These are phyloP conservation scores for Lagenaria siceraria DNA, from an alignment of 306 rosid species.

Conservation along the genomic window DNA sequence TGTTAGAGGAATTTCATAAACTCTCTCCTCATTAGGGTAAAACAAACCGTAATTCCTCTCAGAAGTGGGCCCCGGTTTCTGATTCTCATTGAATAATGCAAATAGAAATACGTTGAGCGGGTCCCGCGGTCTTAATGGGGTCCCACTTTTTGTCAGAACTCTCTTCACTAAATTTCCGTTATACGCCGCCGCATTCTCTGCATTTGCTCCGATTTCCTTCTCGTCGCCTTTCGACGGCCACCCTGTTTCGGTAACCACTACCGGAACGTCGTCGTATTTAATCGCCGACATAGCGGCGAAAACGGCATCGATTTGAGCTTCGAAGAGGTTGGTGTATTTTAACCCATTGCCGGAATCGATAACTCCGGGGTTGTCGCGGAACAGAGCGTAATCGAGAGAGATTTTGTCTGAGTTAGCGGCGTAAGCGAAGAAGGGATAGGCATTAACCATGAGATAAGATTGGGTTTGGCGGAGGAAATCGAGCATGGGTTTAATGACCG, in stretches of 20 bases:
- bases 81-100: slow-evolving; percentile 67
- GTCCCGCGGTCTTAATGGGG: slow-evolving; percentile 39
- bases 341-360: slow-evolving; percentile 71
- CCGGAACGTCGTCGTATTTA: slow-evolving; percentile 36
- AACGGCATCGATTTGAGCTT: slow-evolving; percentile 84
- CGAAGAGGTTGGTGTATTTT: slow-evolving; percentile 32
- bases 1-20: slow-evolving; percentile 43
- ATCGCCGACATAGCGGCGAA: slow-evolving; percentile 61
- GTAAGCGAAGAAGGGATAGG: slow-evolving; percentile 75
- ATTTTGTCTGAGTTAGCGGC: slow-evolving; percentile 29
- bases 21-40: slow-evolving; percentile 45
- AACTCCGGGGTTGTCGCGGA: slow-evolving; percentile 41
- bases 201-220: slow-evolving; percentile 45
- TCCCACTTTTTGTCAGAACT: slow-evolving; percentile 43
- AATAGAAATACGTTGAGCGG: slow-evolving; percentile 42
- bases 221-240: slow-evolving; percentile 79
- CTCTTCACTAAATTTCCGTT: slow-evolving; percentile 57
- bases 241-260: slow-evolving; percentile 57
- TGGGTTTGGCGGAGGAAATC: slow-evolving; percentile 35
- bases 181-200: slow-evolving; percentile 63
- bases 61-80: slow-evolving; percentile 65
- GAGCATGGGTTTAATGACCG: slow-evolving; percentile 63
- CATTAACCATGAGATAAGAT: slow-evolving; percentile 65
- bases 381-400: slow-evolving; percentile 47
- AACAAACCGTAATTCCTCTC: slow-evolving; percentile 75